phyloP scores from a whole-genome alignment of 169 alveolate species.

The Plasmodium blacklocki region DNA sequence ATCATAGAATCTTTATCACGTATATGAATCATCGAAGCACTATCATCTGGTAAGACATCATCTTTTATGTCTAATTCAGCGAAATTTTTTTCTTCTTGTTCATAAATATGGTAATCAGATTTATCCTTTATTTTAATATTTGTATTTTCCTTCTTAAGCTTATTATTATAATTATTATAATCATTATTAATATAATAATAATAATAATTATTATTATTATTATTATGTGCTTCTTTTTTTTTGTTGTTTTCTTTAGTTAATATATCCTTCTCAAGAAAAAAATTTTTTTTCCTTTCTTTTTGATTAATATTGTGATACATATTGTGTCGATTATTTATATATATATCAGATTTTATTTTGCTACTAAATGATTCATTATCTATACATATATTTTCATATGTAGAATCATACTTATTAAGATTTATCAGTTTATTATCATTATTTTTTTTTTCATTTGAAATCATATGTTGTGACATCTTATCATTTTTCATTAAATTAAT shows the following conservation, averaged over 20 bases:
- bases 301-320: neutral
- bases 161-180: neutral
- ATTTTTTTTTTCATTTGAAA: neutral
- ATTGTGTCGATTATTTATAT: neutral
- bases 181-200: too few species aligned
- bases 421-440: too few species aligned
- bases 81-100: neutral
- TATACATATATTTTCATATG: too few species aligned
- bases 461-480: neutral
- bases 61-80: slow-evolving; percentile 40
- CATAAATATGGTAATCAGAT: slow-evolving; percentile 8
- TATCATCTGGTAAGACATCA: slow-evolving; percentile 62
- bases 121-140: neutral
- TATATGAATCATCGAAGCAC: slow-evolving; percentile 67
- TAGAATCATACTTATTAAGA: too few species aligned
- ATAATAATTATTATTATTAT: neutral
- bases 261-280: neutral
- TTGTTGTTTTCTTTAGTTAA: neutral
- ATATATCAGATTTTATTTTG: slow-evolving; percentile 37
- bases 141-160: neutral
- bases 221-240: neutral
- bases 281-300: neutral
- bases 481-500: slow-evolving; percentile 2
- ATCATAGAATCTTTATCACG: slow-evolving; percentile 21
- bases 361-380: slow-evolving; percentile 27